Evolutionary conservation across 805 yeast genomes (phyloP).

Genomic region (Metschnikowia matae): DNA sequence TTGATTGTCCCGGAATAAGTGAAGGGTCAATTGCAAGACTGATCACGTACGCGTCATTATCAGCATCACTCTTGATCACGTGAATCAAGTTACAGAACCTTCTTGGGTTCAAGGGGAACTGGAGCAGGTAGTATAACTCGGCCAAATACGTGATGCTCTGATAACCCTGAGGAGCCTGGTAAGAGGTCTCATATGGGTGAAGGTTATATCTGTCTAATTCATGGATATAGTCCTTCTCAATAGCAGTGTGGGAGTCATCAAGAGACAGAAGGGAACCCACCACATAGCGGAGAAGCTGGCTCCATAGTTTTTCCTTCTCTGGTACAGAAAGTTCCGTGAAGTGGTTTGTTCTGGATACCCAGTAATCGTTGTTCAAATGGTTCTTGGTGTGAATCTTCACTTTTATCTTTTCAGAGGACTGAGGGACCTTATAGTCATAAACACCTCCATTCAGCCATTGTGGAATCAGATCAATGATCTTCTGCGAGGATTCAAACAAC

Average conservation of each 20-base stretch:
- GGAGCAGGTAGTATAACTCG: conserved; percentile 32
- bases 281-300: conserved; percentile 11
- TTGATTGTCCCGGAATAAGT: conserved; percentile 12
- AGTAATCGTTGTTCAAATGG: conserved; percentile 14
- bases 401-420: conserved; percentile 10
- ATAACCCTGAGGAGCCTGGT: conserved; percentile 12
- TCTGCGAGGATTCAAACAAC: conserved; percentile 9
- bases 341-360: conserved; percentile 17
- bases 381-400: conserved; percentile 12
- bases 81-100: conserved; percentile 36
- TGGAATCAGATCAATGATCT: conserved; percentile 10
- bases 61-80: conserved; percentile 19
- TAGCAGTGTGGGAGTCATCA: conserved; percentile 30
- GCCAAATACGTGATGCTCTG: conserved; percentile 26
- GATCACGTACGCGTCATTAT: conserved; percentile 27
- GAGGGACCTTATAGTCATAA: conserved; percentile 14
- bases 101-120: conserved; percentile 33
- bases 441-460: conserved; percentile 13
- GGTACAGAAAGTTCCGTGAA: conserved; percentile 13
- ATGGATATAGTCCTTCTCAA: conserved; percentile 34
- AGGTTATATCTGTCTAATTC: conserved; percentile 27
- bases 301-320: conserved; percentile 10
- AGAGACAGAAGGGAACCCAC: conserved; percentile 15
- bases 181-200: conserved; percentile 12
- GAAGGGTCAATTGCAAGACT: conserved; percentile 32